Conservation (phyloP, 148 eudicot species). For the Bassia scoparia region DNA sequence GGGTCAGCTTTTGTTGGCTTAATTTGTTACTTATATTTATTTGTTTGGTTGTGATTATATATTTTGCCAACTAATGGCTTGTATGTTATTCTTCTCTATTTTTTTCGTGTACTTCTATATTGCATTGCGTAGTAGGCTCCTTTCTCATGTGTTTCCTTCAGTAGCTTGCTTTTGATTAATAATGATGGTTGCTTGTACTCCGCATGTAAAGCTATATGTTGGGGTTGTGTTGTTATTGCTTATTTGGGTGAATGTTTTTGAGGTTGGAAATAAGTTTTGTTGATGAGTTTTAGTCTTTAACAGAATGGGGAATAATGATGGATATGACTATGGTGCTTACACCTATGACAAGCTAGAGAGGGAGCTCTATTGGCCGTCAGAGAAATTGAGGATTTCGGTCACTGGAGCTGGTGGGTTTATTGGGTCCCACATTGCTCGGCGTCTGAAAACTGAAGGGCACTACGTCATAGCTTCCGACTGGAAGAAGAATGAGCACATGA, state of each 20-base stretch:
- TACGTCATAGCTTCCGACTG: slow-evolving; percentile 54
- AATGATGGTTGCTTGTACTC: background rate
- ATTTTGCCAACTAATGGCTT: background rate
- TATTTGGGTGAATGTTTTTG: background rate
- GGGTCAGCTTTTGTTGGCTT: slow-evolving; percentile 12
- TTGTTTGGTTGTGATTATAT: background rate
- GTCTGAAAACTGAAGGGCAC: slow-evolving; percentile 52
- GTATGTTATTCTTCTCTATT: background rate
- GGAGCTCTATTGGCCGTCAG: slow-evolving; percentile 49
- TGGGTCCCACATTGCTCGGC: slow-evolving; percentile 54
- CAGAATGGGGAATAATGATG: slow-evolving; percentile 49
- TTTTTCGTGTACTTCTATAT: slow-evolving; percentile 2
- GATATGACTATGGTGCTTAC: slow-evolving; percentile 40
- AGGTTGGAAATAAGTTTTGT: slow-evolving; percentile 3
- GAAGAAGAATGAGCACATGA: slow-evolving; percentile 65
- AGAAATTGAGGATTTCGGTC: slow-evolving; percentile 46
- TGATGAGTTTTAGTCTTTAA: background rate
- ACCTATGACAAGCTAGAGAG: slow-evolving; percentile 55
- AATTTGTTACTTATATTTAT: background rate
- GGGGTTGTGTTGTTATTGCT: background rate
- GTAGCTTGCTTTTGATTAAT: background rate
- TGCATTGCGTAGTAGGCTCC: too few relatives aligned
- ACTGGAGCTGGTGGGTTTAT: slow-evolving; percentile 62
- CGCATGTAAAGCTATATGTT: background rate
- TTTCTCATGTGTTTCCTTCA: too few relatives aligned